Base-by-base conservation (phyloP, 805 yeast species). In the Nakazawaea sp. region DNA sequence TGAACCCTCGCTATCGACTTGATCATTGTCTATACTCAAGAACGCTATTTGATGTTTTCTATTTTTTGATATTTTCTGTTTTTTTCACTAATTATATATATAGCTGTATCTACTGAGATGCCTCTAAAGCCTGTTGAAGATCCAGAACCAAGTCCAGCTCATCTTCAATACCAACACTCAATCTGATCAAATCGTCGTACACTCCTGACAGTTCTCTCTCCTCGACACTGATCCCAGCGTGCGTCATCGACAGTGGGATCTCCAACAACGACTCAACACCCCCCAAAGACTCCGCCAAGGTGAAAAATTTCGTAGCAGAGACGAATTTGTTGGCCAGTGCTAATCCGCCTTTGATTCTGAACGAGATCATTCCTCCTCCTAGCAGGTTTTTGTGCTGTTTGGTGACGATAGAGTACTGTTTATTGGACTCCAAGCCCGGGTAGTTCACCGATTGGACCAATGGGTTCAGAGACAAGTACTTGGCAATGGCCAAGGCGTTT, bases 361-460 rank as follows among this genome's bases (percentile, higher is more conserved):
- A 85, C 8, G 94, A 80, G 53, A 86, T 76, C 83, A 86, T 86
- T 58, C 95, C 95, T 52, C 95, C 95, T 45, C 96, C 95, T 47
- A 85, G 72, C 34, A 80, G 82, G 44, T 83, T 78, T 58, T 90
- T 75, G 66, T 85, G 95, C 64, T 86, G 95, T 45, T 65, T 72
- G 48, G 61, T 46, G 18, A 85, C 90, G 38, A 83, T 72, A 8
- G 63, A 75, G 52, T 75, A 74, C 59, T 74, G 69, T 41, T 71
- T 64, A 58, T 82, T 85, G 27, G 81, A 53, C 52, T 73, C 66
- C 47, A 86, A 71, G 40, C 95, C 94, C 35, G 95, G 95, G 68
- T 87, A 86, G 68, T 81, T 81, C 43, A 86, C 95, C 27, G 74
- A 68, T 34, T 66, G 53, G 28, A 85, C 89, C 29, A 63, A 50